Conservation (phyloP, 1,284 basidiomycete species). For the Trichosporon coremiiforme region DNA sequence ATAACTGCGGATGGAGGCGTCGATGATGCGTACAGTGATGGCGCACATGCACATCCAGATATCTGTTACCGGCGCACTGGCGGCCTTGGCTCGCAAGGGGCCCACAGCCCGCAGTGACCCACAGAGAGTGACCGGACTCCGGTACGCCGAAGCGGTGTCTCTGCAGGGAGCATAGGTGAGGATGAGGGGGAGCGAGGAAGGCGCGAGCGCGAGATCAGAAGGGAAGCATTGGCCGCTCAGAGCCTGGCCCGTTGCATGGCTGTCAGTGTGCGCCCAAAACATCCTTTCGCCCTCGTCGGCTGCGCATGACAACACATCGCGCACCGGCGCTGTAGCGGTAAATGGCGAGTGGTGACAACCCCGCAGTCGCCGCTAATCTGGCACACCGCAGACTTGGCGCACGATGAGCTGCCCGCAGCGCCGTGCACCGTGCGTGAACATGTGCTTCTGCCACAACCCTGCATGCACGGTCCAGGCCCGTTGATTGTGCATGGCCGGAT, state of each 20-base stretch:
- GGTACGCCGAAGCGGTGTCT: background rate
- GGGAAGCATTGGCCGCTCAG: background rate
- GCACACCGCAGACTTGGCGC: background rate
- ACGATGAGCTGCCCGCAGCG: background rate
- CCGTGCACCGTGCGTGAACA: background rate
- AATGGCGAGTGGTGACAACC: background rate
- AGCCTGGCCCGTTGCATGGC: background rate
- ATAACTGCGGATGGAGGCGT: background rate
- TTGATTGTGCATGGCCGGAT: background rate
- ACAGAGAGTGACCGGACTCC: background rate
- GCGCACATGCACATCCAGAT: background rate
- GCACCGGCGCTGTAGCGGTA: background rate
- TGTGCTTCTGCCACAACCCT: constrained; percentile 5
- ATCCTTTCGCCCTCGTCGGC: background rate
- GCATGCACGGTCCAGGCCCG: constrained; percentile 2
- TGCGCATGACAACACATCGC: background rate
- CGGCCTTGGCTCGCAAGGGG: background rate
- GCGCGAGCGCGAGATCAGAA: background rate
- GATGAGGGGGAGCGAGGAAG: background rate
- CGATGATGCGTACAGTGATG: constrained; percentile 1
- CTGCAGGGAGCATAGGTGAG: background rate
- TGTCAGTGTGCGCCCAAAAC: background rate
- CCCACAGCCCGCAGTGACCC: background rate
- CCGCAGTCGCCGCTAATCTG: constrained; percentile 2
- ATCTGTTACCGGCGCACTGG: background rate